Percentiles rank a stretch among this genome's conserved stretches.
Evolutionary conservation across 2,329 filamentous ascomycete genomes (phyloP).

Genomic region (Triangularia setosa): DNA sequence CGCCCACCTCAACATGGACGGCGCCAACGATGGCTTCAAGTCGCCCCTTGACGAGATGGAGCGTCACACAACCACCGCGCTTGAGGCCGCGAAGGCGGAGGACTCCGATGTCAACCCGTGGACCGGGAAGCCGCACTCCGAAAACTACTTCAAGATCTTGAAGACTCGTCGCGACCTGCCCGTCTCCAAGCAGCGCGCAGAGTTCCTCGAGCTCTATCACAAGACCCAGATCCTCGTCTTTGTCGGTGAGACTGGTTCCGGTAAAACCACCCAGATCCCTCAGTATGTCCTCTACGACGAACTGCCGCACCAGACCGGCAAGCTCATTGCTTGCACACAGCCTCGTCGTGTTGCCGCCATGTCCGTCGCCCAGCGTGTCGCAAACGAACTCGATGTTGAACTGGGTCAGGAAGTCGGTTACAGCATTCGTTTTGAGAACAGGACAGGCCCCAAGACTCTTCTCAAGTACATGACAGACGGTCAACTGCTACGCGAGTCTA

Average conservation of each 20-base stretch:
- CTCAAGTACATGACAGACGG: constrained; percentile 99
- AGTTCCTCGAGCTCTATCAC: constrained; percentile 92
- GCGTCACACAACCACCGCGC: constrained; percentile 76
- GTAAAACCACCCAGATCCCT: constrained; percentile 98
- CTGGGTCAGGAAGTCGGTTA: constrained; percentile 96
- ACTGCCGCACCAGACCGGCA: constrained; percentile 76
- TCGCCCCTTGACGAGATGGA: constrained; percentile 63
- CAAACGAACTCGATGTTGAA: constrained; percentile 90
- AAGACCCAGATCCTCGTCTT: constrained; percentile 94
- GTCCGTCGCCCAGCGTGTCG: constrained; percentile 97
- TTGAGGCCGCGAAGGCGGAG: constrained; percentile 69
- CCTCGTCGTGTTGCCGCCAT: constrained; percentile 96
- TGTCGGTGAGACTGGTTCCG: constrained; percentile 97
- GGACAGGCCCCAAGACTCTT: constrained; percentile 80
- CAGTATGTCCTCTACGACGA: constrained; percentile 98
- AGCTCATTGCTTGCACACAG: constrained; percentile 95
- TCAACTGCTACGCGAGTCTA: constrained; percentile 94
- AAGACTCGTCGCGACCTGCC: constrained; percentile 79
- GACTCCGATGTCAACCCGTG: constrained; percentile 82
- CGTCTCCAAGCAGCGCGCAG: constrained; percentile 88
- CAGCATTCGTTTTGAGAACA: constrained; percentile 98
- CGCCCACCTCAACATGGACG: constrained; percentile 73
- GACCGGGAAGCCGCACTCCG: constrained; percentile 70
- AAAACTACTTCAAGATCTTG: constrained; percentile 86
- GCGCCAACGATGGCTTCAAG: constrained; percentile 34